phyloP scores from a whole-genome alignment of 192 early-diverging fungal species.

The Linderina pennispora region DNA sequence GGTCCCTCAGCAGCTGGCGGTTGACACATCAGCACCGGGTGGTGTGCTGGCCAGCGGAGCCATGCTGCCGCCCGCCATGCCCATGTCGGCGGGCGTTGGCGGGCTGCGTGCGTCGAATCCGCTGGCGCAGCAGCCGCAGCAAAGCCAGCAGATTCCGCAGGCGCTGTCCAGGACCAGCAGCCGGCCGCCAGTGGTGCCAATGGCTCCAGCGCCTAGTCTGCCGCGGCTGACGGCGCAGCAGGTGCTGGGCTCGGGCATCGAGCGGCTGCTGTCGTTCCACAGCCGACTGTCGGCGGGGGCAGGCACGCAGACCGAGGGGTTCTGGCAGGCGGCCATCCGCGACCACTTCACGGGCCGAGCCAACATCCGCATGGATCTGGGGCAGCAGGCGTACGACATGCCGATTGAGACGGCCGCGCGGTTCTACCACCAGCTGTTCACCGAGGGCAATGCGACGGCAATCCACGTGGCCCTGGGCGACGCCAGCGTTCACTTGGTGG shows the following conservation, averaged over 20 bases:
- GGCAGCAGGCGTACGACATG: conserved; percentile 30
- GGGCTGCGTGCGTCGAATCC: neutral
- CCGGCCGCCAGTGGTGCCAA: neutral
- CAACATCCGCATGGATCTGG: conserved; percentile 23
- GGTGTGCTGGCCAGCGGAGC: no score
- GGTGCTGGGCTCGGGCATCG: conserved; percentile 19
- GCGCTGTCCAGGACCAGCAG: neutral
- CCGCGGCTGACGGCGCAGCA: neutral
- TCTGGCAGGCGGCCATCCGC: conserved; percentile 15
- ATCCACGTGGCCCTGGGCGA: conserved; percentile 30
- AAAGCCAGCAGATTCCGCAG: neutral
- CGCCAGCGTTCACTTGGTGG: conserved; percentile 6
- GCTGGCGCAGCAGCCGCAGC: neutral
- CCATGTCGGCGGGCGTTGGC: neutral
- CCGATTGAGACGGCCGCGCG: conserved; percentile 24
- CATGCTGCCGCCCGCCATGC: neutral
- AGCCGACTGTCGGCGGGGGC: conserved; percentile 4
- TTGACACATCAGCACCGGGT: no score
- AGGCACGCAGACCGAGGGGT: conserved; percentile 9
- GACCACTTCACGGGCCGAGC: conserved; percentile 12
- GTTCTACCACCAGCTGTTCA: conserved; percentile 38
- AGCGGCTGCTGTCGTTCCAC: conserved; percentile 33
- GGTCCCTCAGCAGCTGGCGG: neutral
- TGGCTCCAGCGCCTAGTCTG: neutral
- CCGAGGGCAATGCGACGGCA: conserved; percentile 15